These are phyloP conservation scores for Trametes meyenii DNA, from an alignment of 768 basidiomycete species.

Conservation along the genomic window DNA sequence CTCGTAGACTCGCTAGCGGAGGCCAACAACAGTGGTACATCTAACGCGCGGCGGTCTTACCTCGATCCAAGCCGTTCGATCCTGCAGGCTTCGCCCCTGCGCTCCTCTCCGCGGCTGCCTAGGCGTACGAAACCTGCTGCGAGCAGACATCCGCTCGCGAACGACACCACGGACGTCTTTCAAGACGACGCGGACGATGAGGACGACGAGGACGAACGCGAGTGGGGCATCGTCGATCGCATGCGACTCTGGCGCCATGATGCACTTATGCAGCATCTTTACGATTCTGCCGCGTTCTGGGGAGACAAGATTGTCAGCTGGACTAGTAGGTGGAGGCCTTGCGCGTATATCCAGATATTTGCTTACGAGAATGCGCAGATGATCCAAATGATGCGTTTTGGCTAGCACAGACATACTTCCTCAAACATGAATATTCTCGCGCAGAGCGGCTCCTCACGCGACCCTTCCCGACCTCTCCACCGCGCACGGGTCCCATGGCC, in stretches of 20 bases:
- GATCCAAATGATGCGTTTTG: constrained; percentile 99
- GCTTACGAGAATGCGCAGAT: constrained; percentile 46
- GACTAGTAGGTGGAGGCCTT: constrained; percentile 68
- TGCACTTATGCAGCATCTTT: constrained; percentile 97
- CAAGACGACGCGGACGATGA: constrained; percentile 61
- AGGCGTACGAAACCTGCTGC: constrained; percentile 55
- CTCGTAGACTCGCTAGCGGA: constrained; percentile 73
- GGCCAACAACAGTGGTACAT: constrained; percentile 61
- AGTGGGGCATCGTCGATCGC: constrained; percentile 81
- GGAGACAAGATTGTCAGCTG: constrained; percentile 95
- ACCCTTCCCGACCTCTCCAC: constrained; percentile 66
- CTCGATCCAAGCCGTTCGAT: constrained; percentile 84
- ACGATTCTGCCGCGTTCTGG: constrained; percentile 98
- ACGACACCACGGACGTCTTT: constrained; percentile 76
- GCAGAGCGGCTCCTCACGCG: constrained; percentile 89
- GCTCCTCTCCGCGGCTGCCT: constrained; percentile 64
- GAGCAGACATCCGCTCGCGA: constrained; percentile 71
- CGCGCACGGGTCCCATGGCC: constrained; percentile 31
- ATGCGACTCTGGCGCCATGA: constrained; percentile 98
- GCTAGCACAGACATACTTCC: constrained; percentile 97
- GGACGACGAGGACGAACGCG: constrained; percentile 55
- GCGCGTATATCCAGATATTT: not conserved
- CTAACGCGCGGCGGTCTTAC: constrained; percentile 55
- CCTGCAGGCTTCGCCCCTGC: constrained; percentile 69
- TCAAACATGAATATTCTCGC: constrained; percentile 92